phyloP scores from a whole-genome alignment of 306 rosid species.

The Lathyrus sativus region DNA sequence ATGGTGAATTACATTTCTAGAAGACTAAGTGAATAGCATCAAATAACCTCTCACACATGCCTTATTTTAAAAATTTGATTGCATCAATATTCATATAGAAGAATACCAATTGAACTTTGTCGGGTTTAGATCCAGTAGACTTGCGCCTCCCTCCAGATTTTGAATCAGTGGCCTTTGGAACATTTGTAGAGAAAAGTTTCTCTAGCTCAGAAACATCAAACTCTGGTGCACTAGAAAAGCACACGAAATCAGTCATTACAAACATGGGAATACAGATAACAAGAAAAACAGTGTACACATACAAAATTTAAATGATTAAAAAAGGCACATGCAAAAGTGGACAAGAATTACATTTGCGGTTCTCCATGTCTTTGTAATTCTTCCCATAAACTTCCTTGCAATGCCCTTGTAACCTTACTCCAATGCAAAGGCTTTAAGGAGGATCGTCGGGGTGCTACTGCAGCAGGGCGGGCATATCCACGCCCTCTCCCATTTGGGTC shows the following conservation, averaged over 20 bases:
- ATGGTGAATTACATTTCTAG: slow-evolving; percentile 29
- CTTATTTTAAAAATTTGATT: slow-evolving; percentile 18
- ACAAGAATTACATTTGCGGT: slow-evolving; percentile 66
- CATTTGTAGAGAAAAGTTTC: slow-evolving; percentile 83
- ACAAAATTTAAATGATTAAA: slow-evolving; percentile 28
- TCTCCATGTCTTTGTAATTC: slow-evolving; percentile 88
- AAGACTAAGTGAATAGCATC: slow-evolving; percentile 12
- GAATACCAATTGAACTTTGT: slow-evolving; percentile 86
- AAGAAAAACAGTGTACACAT: slow-evolving; percentile 10
- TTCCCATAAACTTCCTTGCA: slow-evolving; percentile 98
- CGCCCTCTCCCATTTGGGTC: slow-evolving; percentile 82
- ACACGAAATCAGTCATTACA: slow-evolving; percentile 39
- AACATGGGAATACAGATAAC: slow-evolving; percentile 34
- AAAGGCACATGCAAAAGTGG: slow-evolving; percentile 27
- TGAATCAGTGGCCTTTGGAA: slow-evolving; percentile 79
- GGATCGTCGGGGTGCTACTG: slow-evolving; percentile 63
- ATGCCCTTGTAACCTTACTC: slow-evolving; percentile 91
- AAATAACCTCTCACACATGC: slow-evolving; percentile 28
- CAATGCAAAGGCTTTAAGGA: slow-evolving; percentile 91
- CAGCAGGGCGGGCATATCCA: slow-evolving; percentile 69
- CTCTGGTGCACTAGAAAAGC: slow-evolving; percentile 74
- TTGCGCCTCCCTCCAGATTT: slow-evolving; percentile 78
- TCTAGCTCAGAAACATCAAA: slow-evolving; percentile 95
- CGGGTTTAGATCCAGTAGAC: slow-evolving; percentile 83
- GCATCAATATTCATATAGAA: slow-evolving; percentile 25